phyloP scores from a whole-genome alignment of 2,329 filamentous ascomycete species.

The Ophiostoma ulmi region DNA sequence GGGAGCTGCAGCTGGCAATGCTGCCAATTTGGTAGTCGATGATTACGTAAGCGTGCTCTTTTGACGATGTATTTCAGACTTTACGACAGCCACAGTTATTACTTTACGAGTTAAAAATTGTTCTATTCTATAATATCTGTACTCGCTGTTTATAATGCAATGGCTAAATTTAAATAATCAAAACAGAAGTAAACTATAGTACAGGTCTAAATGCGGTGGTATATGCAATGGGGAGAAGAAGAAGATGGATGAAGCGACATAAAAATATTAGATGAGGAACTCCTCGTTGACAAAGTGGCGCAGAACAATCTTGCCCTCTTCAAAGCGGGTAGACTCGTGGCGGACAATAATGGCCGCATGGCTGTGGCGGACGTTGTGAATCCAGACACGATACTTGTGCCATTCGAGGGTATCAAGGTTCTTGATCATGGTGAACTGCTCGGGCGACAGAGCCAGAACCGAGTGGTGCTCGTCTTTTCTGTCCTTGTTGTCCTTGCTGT shows the following conservation, averaged over 20 bases:
- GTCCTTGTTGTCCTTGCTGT: background rate
- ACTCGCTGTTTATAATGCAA: background rate
- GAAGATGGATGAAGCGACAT: background rate
- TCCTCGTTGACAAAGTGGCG: conserved; percentile 74
- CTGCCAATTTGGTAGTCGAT: background rate
- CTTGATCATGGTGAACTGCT: conserved; percentile 81
- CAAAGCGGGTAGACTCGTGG: conserved; percentile 59
- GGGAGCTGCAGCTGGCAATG: conserved; percentile 1
- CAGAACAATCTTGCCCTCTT: conserved; percentile 72
- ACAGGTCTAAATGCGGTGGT: conserved; percentile 3
- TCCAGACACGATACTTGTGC: conserved; percentile 65
- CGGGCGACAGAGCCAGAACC: conserved; percentile 69
- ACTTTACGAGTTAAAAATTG: background rate
- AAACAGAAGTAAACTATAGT: background rate
- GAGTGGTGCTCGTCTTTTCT: conserved; percentile 25
- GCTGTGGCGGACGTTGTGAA: conserved; percentile 70
- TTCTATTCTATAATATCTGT: background rate
- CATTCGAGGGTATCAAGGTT: conserved; percentile 63
- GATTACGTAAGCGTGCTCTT: background rate
- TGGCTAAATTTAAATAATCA: background rate
- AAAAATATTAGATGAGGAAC: conserved; percentile 53
- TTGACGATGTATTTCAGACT: background rate
- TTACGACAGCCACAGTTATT: background rate
- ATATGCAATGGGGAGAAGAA: background rate
- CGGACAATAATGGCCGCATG: conserved; percentile 90